A percentile compares a stretch with the other conserved stretches of the same genome.
These are phyloP conservation scores for Metschnikowia arizonensis DNA, from an alignment of 805 yeast genomes.

Conservation along the genomic window DNA sequence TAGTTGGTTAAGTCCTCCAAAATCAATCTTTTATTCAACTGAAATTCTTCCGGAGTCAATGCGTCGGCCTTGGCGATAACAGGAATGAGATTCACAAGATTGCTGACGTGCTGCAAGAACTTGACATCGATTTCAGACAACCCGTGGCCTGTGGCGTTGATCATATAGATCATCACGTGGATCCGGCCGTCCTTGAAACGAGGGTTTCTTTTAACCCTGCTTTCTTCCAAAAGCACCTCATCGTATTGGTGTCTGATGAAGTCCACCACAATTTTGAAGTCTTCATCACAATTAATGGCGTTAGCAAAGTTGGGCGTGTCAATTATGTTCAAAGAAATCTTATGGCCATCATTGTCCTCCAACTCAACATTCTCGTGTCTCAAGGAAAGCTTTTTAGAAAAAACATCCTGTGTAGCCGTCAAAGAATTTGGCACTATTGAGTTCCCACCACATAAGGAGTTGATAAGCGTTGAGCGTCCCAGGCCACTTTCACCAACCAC, in stretches of 20 bases:
- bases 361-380: slow-evolving; percentile 80
- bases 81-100: slow-evolving; percentile 42
- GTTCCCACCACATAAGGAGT: slow-evolving; percentile 84
- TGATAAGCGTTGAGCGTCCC: slow-evolving; percentile 90
- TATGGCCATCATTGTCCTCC: slow-evolving; percentile 82
- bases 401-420: slow-evolving; percentile 56
- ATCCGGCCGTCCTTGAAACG: slow-evolving; percentile 81
- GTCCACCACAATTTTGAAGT: slow-evolving; percentile 69
- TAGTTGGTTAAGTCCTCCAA: slow-evolving; percentile 70
- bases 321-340: slow-evolving; percentile 68
- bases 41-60: slow-evolving; percentile 43
- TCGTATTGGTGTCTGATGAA: slow-evolving; percentile 79
- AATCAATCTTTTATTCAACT: slow-evolving; percentile 67
- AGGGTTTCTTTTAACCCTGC: slow-evolving; percentile 79
- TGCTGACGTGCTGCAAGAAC: slow-evolving; percentile 39
- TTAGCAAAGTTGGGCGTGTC: slow-evolving; percentile 86
- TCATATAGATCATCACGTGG: slow-evolving; percentile 51
- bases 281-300: slow-evolving; percentile 61
- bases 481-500: slow-evolving; percentile 83
- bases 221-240: slow-evolving; percentile 75
- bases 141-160: slow-evolving; percentile 46
- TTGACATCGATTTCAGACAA: slow-evolving; percentile 39
- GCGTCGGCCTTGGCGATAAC: slow-evolving; percentile 43
- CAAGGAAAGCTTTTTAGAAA: slow-evolving; percentile 47
- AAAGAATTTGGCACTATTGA: slow-evolving; percentile 67